phyloP scores from a whole-genome alignment of 805 yeast genomes.

The Nakazawaea ambrosiae region DNA sequence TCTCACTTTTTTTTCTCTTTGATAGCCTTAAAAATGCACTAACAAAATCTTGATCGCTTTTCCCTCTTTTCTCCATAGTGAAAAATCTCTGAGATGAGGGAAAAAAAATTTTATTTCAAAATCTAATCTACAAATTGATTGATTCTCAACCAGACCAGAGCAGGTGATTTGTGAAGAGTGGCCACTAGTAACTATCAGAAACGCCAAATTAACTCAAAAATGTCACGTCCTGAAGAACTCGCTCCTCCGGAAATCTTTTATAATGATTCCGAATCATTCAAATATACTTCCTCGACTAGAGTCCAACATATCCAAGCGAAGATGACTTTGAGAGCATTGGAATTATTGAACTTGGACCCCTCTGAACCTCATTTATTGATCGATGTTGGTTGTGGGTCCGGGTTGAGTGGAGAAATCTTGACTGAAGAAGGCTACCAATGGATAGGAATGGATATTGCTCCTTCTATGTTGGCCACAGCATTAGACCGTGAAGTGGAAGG shows the following conservation, averaged over 20 bases:
- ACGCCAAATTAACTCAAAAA: no score
- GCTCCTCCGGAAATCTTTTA: constrained; percentile 97
- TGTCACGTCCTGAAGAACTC: constrained; percentile 94
- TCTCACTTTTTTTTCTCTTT: no score
- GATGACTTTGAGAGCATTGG: constrained; percentile 93
- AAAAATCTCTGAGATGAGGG: no score
- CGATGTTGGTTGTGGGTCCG: constrained; percentile 97
- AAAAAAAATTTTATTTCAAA: no score
- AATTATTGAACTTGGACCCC: constrained; percentile 69
- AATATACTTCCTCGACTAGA: constrained; percentile 90
- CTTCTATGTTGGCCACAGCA: constrained; percentile 93
- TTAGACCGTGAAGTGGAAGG: constrained; percentile 91
- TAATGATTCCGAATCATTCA: constrained; percentile 81
- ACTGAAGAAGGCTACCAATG: constrained; percentile 91
- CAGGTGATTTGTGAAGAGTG: no score
- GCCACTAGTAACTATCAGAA: no score
- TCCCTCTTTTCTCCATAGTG: no score
- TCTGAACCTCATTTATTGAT: constrained; percentile 58
- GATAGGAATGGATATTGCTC: constrained; percentile 95
- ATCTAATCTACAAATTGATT: no score
- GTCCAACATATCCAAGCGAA: constrained; percentile 98
- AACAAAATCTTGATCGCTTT: no score
- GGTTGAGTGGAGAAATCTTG: constrained; percentile 88
- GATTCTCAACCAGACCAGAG: no score
- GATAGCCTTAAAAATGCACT: no score